Evolutionary conservation across 2,329 filamentous ascomycete species (phyloP).

Genomic region (Cercospora sp.): DNA sequence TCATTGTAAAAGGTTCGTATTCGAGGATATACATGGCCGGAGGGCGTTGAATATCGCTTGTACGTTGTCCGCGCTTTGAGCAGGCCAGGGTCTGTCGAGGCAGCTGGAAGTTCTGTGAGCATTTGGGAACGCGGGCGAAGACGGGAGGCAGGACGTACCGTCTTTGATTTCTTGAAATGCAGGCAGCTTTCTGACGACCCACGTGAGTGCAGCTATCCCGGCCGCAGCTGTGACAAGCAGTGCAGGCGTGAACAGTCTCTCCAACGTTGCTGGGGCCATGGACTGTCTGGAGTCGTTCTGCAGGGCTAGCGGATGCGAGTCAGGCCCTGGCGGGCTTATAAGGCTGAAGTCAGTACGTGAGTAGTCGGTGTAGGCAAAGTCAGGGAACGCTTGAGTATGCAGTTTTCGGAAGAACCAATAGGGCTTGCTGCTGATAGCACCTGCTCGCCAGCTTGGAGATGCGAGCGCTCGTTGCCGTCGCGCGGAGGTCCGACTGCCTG

Average conservation of each 20-base stretch:
- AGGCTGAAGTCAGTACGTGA: slow-evolving; percentile 1
- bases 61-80: slow-evolving; percentile 74
- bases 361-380: slow-evolving; percentile 7
- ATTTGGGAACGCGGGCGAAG: neutral
- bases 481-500: neutral
- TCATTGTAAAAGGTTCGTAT: slow-evolving; percentile 81
- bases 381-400: slow-evolving; percentile 7
- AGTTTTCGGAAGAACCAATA: slow-evolving; percentile 1
- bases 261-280: slow-evolving; percentile 6
- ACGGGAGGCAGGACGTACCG: slow-evolving; percentile 11
- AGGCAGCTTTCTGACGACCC: slow-evolving; percentile 10
- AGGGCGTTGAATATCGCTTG: slow-evolving; percentile 70
- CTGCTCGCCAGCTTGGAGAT: slow-evolving; percentile 11
- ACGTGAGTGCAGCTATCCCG: slow-evolving; percentile 10
- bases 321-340: neutral
- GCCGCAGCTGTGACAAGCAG: slow-evolving; percentile 10
- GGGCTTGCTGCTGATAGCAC: slow-evolving; percentile 5
- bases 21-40: slow-evolving; percentile 66
- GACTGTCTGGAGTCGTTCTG: slow-evolving; percentile 1
- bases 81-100: slow-evolving; percentile 70
- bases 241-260: slow-evolving; percentile 4
- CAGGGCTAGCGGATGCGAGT: neutral
- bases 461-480: neutral
- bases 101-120: slow-evolving; percentile 19
- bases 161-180: slow-evolving; percentile 13